Base-by-base conservation (phyloP, 805 yeast species). In the Wickerhamomyces chambardii region DNA sequence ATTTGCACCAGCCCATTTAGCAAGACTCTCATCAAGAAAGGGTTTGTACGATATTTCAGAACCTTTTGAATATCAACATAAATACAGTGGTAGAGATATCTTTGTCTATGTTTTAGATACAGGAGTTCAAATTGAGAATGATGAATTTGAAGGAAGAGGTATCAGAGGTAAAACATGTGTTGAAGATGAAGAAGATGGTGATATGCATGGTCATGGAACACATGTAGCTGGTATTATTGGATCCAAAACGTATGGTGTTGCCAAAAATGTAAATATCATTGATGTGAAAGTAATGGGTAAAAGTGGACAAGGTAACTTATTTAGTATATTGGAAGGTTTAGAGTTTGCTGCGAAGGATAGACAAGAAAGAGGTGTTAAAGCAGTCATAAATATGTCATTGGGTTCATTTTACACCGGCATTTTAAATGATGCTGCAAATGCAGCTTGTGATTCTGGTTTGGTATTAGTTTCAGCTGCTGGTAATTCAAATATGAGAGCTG, bases 221-320 rank as follows among this genome's bases (percentile, higher is more conserved):
- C 95, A 85, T 56, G 90, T 86, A 28, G 92, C 95, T 0, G 95
- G 95, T 4, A 60, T 84, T 11, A 70, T 83, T 33, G 95, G 87
- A 0, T 82, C 95, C 3, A 64, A 59, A 35, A 71, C 75, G 5
- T 85, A 64, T 57, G 95, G 95, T 8, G 87, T 84, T 5, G 83
- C 94, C 14, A 85, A 86, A 51, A 57, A 71, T 30, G 71, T 70
- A 14, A 63, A 64, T 12, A 48, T 85, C 7, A 59, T 82, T 11
- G 87, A 79, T 15, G 76, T 89, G 14, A 87, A 86, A 50, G 87
- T 84, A 1, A 61, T 86, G 33, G 75, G 76, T 43, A 55, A 56
- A 3, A 50, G 52, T 29, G 96, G 97, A 0, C 68, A 73, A 15
- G 95, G 95, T 0, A 62, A 73, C 0, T 55, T 82, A 36, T 64